Evolutionary conservation across 352 stramenopile genomes (phyloP).

Genomic region (Globisporangium yorkense): DNA sequence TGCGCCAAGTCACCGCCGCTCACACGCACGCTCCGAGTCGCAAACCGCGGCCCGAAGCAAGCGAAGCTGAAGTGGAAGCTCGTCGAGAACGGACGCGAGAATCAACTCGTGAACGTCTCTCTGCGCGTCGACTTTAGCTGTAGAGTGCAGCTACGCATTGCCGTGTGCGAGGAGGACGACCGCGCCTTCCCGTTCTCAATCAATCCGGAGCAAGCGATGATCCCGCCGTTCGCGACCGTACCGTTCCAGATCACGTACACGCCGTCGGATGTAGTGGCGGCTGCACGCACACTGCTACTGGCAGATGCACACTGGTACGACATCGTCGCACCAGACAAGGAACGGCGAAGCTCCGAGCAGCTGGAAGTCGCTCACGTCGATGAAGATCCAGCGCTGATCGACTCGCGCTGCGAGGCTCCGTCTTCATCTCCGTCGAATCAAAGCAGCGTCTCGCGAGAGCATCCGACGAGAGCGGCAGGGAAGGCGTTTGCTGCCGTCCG

Average conservation of each 20-base stretch:
- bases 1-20: conserved; percentile 34
- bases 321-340: conserved; percentile 1
- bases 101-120: conserved; percentile 49
- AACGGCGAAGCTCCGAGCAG: background rate
- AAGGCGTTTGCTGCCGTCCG: conserved; percentile 72
- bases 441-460: background rate
- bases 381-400: background rate
- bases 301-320: conserved; percentile 62
- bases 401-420: conserved; percentile 9
- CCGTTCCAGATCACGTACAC: conserved; percentile 54
- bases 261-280: conserved; percentile 6
- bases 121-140: conserved; percentile 48
- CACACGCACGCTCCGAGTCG: conserved; percentile 47
- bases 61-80: conserved; percentile 59
- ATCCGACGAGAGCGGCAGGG: conserved; percentile 21
- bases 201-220: conserved; percentile 8
- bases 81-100: conserved; percentile 33
- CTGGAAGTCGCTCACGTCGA: background rate
- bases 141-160: conserved; percentile 38
- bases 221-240: conserved; percentile 29
- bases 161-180: conserved; percentile 17
- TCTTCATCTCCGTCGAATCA: background rate
- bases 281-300: conserved; percentile 38
- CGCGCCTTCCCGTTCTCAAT: conserved; percentile 33
- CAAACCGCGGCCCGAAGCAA: conserved; percentile 58